Conservation (phyloP, 2,329 filamentous ascomycete genomes). For the Tolypocladium paradoxum region DNA sequence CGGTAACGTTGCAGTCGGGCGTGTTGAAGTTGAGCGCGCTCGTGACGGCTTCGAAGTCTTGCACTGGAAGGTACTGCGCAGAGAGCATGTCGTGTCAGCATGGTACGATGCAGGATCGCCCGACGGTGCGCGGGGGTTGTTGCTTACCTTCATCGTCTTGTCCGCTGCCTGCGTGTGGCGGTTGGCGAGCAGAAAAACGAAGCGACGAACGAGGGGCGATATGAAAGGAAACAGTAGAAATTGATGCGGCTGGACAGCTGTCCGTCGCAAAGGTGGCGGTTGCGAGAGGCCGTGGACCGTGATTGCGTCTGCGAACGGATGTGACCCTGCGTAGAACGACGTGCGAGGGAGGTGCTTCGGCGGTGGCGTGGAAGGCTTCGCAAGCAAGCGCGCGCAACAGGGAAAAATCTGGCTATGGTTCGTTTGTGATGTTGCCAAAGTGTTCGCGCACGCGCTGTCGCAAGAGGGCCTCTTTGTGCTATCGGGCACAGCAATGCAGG, state of each 20-base stretch:
- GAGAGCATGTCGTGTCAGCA: background rate
- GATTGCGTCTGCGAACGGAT: background rate
- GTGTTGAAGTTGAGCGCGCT: constrained; percentile 94
- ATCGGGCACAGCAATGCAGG: background rate
- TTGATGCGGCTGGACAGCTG: background rate
- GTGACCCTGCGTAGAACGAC: background rate
- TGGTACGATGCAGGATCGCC: background rate
- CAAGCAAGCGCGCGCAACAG: background rate
- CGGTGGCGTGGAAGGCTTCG: background rate
- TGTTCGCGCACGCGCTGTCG: background rate
- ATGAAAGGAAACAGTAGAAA: background rate
- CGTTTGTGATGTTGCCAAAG: background rate
- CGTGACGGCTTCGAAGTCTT: constrained; percentile 84
- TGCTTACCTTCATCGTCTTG: constrained; percentile 29
- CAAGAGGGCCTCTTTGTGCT: background rate
- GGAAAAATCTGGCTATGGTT: background rate
- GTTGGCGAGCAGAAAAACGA: background rate
- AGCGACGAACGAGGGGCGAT: background rate
- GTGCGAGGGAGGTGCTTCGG: background rate
- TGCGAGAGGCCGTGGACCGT: background rate
- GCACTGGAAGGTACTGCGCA: constrained; percentile 74
- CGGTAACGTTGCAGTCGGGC: constrained; percentile 80
- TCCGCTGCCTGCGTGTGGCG: constrained; percentile 2
- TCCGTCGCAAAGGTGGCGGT: background rate
- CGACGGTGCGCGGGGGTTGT: background rate